These are phyloP conservation scores for Eucalyptus regnans DNA, from an alignment of 345 rosid species.

Conservation along the genomic window DNA sequence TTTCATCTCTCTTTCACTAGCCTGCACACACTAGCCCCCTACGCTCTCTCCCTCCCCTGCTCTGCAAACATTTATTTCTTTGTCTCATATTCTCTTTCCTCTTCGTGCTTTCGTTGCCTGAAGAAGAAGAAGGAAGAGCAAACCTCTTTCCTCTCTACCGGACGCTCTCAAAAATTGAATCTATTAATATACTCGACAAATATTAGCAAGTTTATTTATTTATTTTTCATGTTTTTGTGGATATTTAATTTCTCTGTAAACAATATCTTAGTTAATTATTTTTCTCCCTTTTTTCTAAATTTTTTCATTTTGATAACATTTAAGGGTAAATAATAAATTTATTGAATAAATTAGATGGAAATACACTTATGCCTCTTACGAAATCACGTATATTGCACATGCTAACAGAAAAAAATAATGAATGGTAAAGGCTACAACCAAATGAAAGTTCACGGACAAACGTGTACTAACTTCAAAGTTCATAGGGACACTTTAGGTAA, in stretches of 20 bases:
- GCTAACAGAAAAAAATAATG: background rate
- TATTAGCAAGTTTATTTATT: background rate
- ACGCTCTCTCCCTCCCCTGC: no score
- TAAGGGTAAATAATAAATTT: no score
- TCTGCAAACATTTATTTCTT: no score
- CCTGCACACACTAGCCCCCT: no score
- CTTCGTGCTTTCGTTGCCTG: background rate
- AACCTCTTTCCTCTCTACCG: background rate
- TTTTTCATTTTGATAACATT: no score
- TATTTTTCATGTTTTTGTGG: background rate
- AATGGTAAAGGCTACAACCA: background rate
- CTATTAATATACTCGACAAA: background rate
- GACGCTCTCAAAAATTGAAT: no score
- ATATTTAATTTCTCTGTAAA: background rate
- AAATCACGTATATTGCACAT: background rate
- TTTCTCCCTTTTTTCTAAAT: background rate
- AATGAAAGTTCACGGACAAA: background rate
- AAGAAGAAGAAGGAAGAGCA: no score
- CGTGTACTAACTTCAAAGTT: background rate
- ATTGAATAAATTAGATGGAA: background rate
- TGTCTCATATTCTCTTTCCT: no score
- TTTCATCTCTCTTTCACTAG: no score
- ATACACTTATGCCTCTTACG: background rate
- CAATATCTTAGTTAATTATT: background rate
- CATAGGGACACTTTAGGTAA: background rate